Conservation (phyloP, 352 stramenopile species). For the Globisporangium megalacanthum region DNA sequence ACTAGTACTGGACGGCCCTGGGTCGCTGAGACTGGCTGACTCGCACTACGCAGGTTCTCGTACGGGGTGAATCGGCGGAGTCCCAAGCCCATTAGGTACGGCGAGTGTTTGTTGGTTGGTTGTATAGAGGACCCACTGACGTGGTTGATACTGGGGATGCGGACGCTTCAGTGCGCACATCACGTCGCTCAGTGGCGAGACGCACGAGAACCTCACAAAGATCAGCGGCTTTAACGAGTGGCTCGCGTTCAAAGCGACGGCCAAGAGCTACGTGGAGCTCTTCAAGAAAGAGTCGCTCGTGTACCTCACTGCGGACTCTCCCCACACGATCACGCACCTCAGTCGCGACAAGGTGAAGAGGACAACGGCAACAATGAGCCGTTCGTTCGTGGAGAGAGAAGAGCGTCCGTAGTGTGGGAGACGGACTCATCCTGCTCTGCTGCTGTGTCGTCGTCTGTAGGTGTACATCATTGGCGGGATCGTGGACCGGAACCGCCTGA, state of each 20-base stretch:
- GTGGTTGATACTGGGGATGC: background rate
- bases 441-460: slow-evolving; percentile 10
- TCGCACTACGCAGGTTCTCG: slow-evolving; percentile 48
- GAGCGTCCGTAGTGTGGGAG: background rate
- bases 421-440: background rate
- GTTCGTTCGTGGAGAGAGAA: too few relatives aligned
- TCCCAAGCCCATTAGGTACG: slow-evolving; percentile 43
- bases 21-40: background rate
- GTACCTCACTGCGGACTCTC: slow-evolving; percentile 94
- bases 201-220: slow-evolving; percentile 78
- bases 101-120: background rate
- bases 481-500: slow-evolving; percentile 96
- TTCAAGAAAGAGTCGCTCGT: slow-evolving; percentile 87
- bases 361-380: background rate
- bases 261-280: slow-evolving; percentile 61
- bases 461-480: slow-evolving; percentile 97
- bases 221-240: slow-evolving; percentile 89
- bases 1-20: too few relatives aligned
- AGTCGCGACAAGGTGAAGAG: slow-evolving; percentile 66
- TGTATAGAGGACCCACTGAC: background rate
- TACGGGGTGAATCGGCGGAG: slow-evolving; percentile 75
- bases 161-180: slow-evolving; percentile 39
- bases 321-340: slow-evolving; percentile 87
- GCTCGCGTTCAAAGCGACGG: slow-evolving; percentile 58
- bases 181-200: slow-evolving; percentile 72